Percentiles rank a stretch among this genome's conserved stretches.
Evolutionary conservation across 345 rosid genomes (phyloP).

Genomic region (Camelina neglecta): DNA sequence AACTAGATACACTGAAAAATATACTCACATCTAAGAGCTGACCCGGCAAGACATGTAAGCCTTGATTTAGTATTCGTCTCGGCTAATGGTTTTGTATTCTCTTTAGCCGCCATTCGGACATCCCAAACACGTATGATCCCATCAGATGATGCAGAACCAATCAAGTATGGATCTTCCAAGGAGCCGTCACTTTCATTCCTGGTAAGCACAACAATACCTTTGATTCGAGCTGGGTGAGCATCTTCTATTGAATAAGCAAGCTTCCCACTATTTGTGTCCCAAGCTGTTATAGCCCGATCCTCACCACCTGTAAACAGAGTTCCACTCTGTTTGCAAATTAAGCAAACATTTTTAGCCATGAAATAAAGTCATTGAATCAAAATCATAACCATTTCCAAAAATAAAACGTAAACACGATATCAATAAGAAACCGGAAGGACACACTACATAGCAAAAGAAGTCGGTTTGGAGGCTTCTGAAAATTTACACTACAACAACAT

Average conservation of each 20-base stretch:
- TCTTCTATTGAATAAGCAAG: constrained; percentile 72
- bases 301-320: constrained; percentile 87
- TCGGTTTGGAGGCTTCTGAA: background rate
- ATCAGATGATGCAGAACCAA: constrained; percentile 91
- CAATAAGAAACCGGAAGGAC: background rate
- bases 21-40: constrained; percentile 69
- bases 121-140: constrained; percentile 97
- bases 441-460: background rate
- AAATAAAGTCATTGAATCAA: background rate
- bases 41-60: constrained; percentile 92
- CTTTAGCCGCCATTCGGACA: constrained; percentile 68
- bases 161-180: constrained; percentile 66
- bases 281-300: constrained; percentile 78
- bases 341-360: constrained; percentile 21
- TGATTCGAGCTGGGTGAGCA: constrained; percentile 85
- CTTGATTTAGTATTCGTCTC: constrained; percentile 86
- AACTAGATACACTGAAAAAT: background rate
- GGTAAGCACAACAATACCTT: constrained; percentile 78
- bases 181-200: constrained; percentile 48
- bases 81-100: constrained; percentile 72
- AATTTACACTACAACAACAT: background rate
- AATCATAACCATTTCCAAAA: constrained; percentile 5
- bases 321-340: constrained; percentile 59
- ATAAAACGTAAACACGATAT: background rate
- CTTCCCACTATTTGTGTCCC: constrained; percentile 88